These are phyloP conservation scores for Bifiguratus adelaidae DNA, from an alignment of 192 early-diverging fungal genomes.

Conservation along the genomic window DNA sequence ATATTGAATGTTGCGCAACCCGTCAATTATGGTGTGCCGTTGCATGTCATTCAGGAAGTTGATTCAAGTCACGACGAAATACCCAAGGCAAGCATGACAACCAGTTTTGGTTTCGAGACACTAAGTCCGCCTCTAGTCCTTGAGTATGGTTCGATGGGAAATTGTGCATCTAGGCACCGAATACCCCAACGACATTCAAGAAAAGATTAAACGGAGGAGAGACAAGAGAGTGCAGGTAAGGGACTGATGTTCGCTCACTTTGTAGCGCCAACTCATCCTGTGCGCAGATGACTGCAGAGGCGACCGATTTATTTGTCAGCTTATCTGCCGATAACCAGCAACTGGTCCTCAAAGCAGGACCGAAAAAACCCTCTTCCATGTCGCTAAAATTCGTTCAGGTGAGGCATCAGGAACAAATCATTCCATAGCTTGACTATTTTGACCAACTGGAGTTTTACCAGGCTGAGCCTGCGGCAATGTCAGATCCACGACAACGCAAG, in stretches of 20 bases:
- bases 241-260: background rate
- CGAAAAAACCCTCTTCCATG: background rate
- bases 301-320: background rate
- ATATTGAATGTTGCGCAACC: too few species aligned
- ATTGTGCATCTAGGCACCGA: constrained; percentile 26
- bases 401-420: background rate
- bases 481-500: background rate
- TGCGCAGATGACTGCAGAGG: constrained; percentile 5
- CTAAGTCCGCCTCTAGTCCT: too few species aligned
- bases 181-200: constrained; percentile 32
- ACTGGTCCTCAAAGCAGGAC: constrained; percentile 3
- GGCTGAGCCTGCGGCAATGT: too few species aligned
- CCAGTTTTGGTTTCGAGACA: too few species aligned
- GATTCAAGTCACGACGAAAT: too few species aligned
- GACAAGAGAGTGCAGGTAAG: constrained; percentile 17
- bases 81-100: too few species aligned
- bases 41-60: too few species aligned
- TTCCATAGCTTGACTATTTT: background rate
- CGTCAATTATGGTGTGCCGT: too few species aligned
- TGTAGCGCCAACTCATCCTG: too few species aligned
- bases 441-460: background rate
- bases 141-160: constrained; percentile 42
- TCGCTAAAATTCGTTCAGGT: background rate
- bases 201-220: constrained; percentile 17
- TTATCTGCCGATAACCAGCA: constrained; percentile 1